Base-by-base conservation (phyloP, 495 filamentous ascomycete species). In the Aspergillus saccharolyticus region DNA sequence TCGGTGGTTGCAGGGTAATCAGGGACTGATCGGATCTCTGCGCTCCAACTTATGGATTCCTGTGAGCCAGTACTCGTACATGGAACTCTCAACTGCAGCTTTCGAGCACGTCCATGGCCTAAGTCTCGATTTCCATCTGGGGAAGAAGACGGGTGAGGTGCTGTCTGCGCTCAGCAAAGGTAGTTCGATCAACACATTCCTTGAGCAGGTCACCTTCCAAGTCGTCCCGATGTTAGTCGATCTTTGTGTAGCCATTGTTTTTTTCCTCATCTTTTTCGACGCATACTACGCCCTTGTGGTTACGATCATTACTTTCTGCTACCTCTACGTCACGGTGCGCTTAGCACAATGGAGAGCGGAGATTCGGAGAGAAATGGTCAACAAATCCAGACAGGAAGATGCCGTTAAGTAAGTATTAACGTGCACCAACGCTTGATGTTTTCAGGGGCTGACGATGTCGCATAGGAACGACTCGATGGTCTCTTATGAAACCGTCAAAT, bases 401-500 rank as follows among this genome's bases (percentile, higher is more conserved):
- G 95, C 94, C 3, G 91, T 97, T 52, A 97, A 97, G 72, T 77
- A 55, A 64, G 70, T 69, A 12, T 12, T 12, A 39, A 42, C 15
- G 20, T 25, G 47, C 4, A 12, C 24, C 15, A 17, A 24, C 15
- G 17, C 25, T 4, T 17, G 53, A 28, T 14, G 49, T 39, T 44
- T 21, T 22, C 39, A 76, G 69, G 53, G 46, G 25, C 55, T 60
- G 44, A 63, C 48, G 25, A 54, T 5, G 18, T 44, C 12, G 10
- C 10, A 19, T 53, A 86, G 83, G 75, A 97, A 97, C 63, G 95
- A 98, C 66, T 97, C 94, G 0, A 95, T 98, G 82, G 85, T 91
- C 39, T 94, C 91, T 12, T 98, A 97, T 68, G 94, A 98, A 71
- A 97, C 94, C 21, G 94, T 98, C 65, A 97, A 98, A 70, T 97